A percentile compares a stretch with the other conserved stretches of the same genome.
Conservation (phyloP, 108 stramenopile genomes). For the Skeletonema grethae region DNA sequence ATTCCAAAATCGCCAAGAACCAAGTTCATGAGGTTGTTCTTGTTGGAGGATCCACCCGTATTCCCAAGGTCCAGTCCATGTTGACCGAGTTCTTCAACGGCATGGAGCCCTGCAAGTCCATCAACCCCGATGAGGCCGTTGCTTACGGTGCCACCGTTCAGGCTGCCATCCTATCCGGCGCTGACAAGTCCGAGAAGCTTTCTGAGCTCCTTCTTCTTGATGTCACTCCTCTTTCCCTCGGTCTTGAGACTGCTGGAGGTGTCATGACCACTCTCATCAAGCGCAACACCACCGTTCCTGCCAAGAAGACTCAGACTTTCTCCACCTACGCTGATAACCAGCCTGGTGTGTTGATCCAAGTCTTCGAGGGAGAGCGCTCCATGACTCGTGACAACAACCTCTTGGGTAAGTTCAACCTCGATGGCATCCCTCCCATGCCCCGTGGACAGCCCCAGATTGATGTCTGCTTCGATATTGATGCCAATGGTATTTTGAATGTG, state of each 20-base stretch:
- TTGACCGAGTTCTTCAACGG: conserved; percentile 99
- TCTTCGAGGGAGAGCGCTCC: conserved; percentile 99
- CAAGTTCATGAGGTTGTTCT: conserved; percentile 95
- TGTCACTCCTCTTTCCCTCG: conserved; percentile 97
- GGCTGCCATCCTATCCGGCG: conserved; percentile 92
- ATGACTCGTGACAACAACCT: conserved; percentile 99
- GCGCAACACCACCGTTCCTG: conserved; percentile 94
- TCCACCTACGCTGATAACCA: conserved; percentile 99
- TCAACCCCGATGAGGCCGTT: conserved; percentile 98
- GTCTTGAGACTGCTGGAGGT: conserved; percentile 97
- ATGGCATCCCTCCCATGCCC: conserved; percentile 99
- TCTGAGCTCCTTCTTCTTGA: conserved; percentile 95
- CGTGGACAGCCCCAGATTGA: conserved; percentile 99
- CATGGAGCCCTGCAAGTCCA: conserved; percentile 97
- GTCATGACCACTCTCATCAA: conserved; percentile 96
- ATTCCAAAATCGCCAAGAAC: conserved; percentile 96
- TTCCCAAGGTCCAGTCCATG: conserved; percentile 96
- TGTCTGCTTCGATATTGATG: conserved; percentile 99
- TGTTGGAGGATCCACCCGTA: conserved; percentile 98
- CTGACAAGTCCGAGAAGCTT: conserved; percentile 97
- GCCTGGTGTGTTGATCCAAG: conserved; percentile 99
- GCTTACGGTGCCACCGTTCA: conserved; percentile 96
- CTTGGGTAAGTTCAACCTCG: conserved; percentile 98
- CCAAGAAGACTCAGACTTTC: conserved; percentile 99
- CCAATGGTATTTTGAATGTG: conserved; percentile 91